These are phyloP conservation scores for Barnettozyma sucrosica DNA, from an alignment of 805 yeast genomes.

Conservation along the genomic window DNA sequence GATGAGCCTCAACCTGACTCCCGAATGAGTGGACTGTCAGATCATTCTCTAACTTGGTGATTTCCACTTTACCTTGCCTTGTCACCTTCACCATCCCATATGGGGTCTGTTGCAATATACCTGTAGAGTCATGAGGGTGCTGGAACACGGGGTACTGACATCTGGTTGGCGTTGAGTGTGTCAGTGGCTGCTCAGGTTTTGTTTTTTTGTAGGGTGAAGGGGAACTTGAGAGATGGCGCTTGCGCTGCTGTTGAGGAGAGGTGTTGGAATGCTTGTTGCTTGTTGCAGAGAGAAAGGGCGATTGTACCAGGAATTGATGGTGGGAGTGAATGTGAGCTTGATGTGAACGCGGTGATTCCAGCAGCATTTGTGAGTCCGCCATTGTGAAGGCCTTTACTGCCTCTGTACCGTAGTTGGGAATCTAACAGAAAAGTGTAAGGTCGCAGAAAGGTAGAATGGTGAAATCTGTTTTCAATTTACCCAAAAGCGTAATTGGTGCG, in stretches of 20 bases:
- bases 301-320: background rate
- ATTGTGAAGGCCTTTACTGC: background rate
- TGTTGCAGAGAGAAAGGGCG: background rate
- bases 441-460: background rate
- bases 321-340: background rate
- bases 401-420: background rate
- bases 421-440: background rate
- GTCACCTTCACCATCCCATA: constrained; percentile 21
- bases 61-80: constrained; percentile 17
- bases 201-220: constrained; percentile 28
- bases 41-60: constrained; percentile 17
- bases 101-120: constrained; percentile 23
- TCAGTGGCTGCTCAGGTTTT: constrained; percentile 10
- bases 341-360: background rate
- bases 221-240: constrained; percentile 34
- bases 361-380: background rate
- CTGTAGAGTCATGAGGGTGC: constrained; percentile 18
- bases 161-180: constrained; percentile 1
- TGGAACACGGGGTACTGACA: constrained; percentile 22
- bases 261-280: background rate
- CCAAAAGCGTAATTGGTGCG: constrained; percentile 1
- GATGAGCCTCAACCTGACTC: background rate
- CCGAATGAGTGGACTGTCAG: constrained; percentile 12
- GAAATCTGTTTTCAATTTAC: constrained; percentile 4
- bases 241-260: constrained; percentile 13